Base-by-base conservation (phyloP, 2,329 filamentous ascomycete genomes). In the Curvularia sp. region DNA sequence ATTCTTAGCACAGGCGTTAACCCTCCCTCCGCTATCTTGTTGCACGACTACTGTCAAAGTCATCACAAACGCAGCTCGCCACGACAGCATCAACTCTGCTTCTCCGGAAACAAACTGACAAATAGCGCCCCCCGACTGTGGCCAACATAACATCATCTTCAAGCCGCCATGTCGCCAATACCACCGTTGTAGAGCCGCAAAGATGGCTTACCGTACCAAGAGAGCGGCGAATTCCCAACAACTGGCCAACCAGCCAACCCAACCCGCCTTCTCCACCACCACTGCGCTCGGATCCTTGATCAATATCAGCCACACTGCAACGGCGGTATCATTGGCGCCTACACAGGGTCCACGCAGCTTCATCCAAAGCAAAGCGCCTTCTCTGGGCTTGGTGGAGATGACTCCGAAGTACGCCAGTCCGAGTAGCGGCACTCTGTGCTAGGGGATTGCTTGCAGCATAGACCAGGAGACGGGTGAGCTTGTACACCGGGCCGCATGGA, bases 221-320 rank as follows among this genome's bases (percentile, higher is more conserved):
- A 31, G 53, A 41, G 60, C 57, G 60, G 60, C 60, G 46, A 62
- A 57, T 53, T 49, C 60, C 58, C 60, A 62, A 62, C 60, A 62
- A 57, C 53, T 46, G 53, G 22, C 33, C 31, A 49, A 47, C 50
- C 33, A 31, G 38, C 46, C 28, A 33, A 31, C 28, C 38, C 31
- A 39, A 35, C 30, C 47, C 47, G 31, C 43, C 48, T 43, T 42
- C 35, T 46, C 57, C 56, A 60, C 57, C 55, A 47, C 53, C 47
- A 28, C 26, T 41, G 15, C 31, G 33, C 50, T 38, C 22, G 35
- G 20, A 44, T 28, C 50, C 30, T 46, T 35, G 41, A 46, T 20
- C n/a, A 4, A 28, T 18, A 38, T 56, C 39, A 49, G 55, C 50
- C 55, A 58, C 9, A 35, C 50, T 28, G 51, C 24, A 49, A 38